Evolutionary conservation across 2,329 filamentous ascomycete genomes (phyloP).

Genomic region (Bipolaris sorokiniana): DNA sequence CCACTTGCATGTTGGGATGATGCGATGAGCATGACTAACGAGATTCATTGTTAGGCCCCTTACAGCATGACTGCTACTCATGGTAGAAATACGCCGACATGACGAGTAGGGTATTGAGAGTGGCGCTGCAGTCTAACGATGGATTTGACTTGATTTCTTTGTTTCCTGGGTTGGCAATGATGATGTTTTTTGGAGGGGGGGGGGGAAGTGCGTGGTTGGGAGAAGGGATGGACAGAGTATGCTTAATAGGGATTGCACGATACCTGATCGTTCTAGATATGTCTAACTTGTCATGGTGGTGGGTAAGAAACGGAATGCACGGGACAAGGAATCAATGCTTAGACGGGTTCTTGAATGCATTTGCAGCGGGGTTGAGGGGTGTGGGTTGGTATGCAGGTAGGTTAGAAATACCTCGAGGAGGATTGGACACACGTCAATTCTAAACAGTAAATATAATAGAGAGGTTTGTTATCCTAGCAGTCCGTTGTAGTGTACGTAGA

Average conservation of each 20-base stretch:
- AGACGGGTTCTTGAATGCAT: background rate
- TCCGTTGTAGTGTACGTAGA: too few relatives aligned
- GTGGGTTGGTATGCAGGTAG: background rate
- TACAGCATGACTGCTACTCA: slow-evolving; percentile 57
- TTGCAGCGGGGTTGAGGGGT: background rate
- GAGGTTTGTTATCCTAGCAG: background rate
- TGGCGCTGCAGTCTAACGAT: background rate
- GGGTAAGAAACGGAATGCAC: background rate
- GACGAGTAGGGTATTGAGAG: background rate
- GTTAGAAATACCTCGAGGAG: background rate
- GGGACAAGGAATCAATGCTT: background rate
- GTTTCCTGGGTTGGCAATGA: background rate
- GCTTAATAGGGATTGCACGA: too few relatives aligned
- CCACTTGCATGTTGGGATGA: slow-evolving; percentile 25
- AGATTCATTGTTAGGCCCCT: slow-evolving; percentile 45
- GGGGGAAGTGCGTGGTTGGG: background rate
- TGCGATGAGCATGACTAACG: slow-evolving; percentile 4
- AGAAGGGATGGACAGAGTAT: too few relatives aligned
- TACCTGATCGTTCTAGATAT: background rate
- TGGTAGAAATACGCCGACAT: slow-evolving; percentile 49
- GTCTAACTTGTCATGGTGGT: background rate
- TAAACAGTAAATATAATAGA: background rate
- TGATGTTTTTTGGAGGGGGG: background rate
- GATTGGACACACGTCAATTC: background rate
- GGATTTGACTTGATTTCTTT: background rate